Evolutionary conservation across 2,329 filamentous ascomycete genomes (phyloP).

Genomic region (Thielaviopsis euricoi): DNA sequence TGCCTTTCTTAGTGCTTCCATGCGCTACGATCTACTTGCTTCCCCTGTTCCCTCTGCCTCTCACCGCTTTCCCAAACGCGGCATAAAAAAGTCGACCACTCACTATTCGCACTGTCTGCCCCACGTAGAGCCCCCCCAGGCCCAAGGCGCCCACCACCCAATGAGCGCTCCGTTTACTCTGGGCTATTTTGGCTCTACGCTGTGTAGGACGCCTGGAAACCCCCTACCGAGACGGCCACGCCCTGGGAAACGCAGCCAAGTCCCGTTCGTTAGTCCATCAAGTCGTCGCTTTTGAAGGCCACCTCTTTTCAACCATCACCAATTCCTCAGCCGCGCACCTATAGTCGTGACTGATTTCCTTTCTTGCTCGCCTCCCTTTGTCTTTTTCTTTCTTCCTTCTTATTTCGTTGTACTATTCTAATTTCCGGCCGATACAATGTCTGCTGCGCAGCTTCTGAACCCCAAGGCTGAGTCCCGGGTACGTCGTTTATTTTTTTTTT

Average conservation of each 20-base stretch:
- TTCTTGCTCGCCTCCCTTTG: not conserved
- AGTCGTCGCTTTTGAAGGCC: not conserved
- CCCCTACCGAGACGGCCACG: not conserved
- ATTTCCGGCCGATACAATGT: constrained; percentile 41
- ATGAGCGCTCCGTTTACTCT: not conserved
- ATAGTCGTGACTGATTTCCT: constrained; percentile 1
- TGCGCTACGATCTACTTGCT: not conserved
- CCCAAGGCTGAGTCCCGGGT: constrained; percentile 97
- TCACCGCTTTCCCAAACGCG: not conserved
- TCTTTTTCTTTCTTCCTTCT: not conserved
- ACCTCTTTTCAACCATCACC: constrained; percentile 6
- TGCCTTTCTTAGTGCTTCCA: not conserved
- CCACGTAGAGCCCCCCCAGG: not conserved
- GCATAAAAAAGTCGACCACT: not conserved
- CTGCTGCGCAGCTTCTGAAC: constrained; percentile 93
- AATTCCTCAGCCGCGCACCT: constrained; percentile 5
- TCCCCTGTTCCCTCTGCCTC: not conserved
- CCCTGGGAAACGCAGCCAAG: not conserved
- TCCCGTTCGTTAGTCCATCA: not conserved
- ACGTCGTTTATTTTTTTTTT: constrained; percentile 24
- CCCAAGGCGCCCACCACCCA: not conserved
- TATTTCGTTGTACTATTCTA: constrained; percentile 27
- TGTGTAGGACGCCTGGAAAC: not conserved
- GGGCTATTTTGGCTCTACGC: not conserved
- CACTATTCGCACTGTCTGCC: not conserved